These are phyloP conservation scores for Flaveria bidentis DNA, from an alignment of 129 eudicot genomes.

Conservation along the genomic window DNA sequence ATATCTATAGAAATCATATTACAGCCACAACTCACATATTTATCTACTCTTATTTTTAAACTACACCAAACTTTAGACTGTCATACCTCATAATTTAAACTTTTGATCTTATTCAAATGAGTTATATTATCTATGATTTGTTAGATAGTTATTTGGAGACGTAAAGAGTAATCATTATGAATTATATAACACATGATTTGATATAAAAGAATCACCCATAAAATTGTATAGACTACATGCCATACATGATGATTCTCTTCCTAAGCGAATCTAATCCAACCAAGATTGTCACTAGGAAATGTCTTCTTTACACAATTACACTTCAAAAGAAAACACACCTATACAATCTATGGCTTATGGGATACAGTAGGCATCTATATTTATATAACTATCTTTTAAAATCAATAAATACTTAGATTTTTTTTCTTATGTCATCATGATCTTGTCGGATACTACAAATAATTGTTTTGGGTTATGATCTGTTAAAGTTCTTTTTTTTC, in stretches of 20 bases:
- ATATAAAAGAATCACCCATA: constrained; percentile 13
- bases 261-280: constrained; percentile 35
- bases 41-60: too few species aligned
- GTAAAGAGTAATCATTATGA: background rate
- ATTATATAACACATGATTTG: background rate
- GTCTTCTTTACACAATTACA: constrained; percentile 31
- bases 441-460: constrained; percentile 14
- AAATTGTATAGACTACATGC: constrained; percentile 15
- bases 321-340: background rate
- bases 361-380: background rate
- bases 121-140: too few species aligned
- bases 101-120: too few species aligned
- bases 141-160: background rate
- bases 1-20: too few species aligned
- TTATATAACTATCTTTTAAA: background rate
- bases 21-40: too few species aligned
- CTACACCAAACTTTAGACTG: too few species aligned
- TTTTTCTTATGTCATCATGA: constrained; percentile 15
- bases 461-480: constrained; percentile 2
- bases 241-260: constrained; percentile 32
- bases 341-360: constrained; percentile 2
- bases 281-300: constrained; percentile 40
- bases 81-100: too few species aligned
- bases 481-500: background rate
- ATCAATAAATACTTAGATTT: background rate